These are phyloP conservation scores for Platanthera zijinensis DNA, from an alignment of 106 monocot genomes.

Conservation along the genomic window DNA sequence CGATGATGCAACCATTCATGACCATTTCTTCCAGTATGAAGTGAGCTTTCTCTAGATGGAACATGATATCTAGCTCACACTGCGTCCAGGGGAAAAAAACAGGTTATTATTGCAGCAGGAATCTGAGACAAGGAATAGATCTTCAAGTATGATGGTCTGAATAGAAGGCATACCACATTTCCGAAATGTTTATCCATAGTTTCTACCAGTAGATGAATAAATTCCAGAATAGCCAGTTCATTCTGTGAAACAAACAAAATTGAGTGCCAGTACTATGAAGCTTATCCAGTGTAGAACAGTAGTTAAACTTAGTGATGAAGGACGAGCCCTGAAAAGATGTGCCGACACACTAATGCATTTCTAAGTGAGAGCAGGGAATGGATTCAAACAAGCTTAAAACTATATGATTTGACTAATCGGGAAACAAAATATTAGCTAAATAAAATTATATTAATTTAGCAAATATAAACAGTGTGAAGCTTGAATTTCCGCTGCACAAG, in stretches of 20 bases:
- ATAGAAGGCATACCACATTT: constrained; percentile 67
- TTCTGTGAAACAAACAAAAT: constrained; percentile 43
- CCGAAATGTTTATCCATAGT: constrained; percentile 98
- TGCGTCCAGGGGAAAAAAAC: constrained; percentile 11
- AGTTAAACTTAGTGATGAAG: neutral
- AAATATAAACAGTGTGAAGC: too few relatives aligned
- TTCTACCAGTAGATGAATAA: constrained; percentile 95
- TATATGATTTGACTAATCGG: too few relatives aligned
- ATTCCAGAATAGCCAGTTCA: constrained; percentile 90
- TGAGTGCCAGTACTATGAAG: neutral
- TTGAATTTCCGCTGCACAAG: too few relatives aligned
- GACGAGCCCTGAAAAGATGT: too few relatives aligned
- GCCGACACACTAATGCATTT: too few relatives aligned
- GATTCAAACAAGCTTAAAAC: too few relatives aligned
- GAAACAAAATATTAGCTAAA: too few relatives aligned
- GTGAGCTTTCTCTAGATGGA: constrained; percentile 97
- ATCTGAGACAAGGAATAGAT: neutral
- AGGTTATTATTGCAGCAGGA: neutral
- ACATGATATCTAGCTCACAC: constrained; percentile 99
- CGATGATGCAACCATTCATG: constrained; percentile 96
- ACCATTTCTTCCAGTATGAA: constrained; percentile 99
- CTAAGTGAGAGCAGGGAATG: too few relatives aligned
- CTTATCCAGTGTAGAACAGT: neutral
- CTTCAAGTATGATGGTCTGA: neutral
- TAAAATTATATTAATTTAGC: too few relatives aligned